Conservation (phyloP, 2,329 filamentous ascomycete genomes). For the Trichoderma atroviride region DNA sequence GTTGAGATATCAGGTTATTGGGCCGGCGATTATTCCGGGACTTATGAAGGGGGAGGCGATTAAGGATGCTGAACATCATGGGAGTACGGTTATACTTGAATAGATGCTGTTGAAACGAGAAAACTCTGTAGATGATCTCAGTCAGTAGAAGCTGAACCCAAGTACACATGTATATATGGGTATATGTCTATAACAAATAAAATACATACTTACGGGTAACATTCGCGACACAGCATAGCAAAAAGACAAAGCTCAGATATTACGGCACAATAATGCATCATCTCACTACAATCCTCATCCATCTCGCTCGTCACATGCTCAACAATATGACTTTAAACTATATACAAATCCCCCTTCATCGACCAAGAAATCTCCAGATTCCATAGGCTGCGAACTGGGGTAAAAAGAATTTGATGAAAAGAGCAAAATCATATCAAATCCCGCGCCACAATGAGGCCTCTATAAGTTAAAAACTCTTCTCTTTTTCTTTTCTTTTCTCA, state of each 20-base stretch:
- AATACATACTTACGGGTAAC: no score
- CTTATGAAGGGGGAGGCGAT: not conserved
- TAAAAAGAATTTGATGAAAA: slow-evolving; percentile 2
- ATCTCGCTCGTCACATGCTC: not conserved
- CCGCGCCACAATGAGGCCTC: slow-evolving; percentile 12
- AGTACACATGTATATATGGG: not conserved
- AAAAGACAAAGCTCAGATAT: not conserved
- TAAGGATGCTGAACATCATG: not conserved
- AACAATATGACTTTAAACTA: slow-evolving; percentile 1
- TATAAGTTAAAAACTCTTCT: not conserved
- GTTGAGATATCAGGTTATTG: not conserved
- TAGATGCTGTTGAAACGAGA: not conserved
- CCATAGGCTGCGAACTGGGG: not conserved
- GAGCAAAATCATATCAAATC: slow-evolving; percentile 10
- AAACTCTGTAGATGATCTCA: not conserved
- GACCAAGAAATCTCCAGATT: not conserved
- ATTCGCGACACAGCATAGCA: not conserved
- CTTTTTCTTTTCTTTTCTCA: not conserved
- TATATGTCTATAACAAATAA: no score
- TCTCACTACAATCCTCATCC: not conserved
- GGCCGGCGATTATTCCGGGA: not conserved
- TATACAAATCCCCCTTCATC: not conserved
- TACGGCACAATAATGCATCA: slow-evolving; percentile 8
- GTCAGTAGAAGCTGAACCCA: no score
- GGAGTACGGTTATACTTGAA: not conserved